A percentile compares a stretch with the other conserved stretches of the same genome.
These are phyloP conservation scores for Pelargonium nanum DNA, from an alignment of 345 rosid genomes.

Conservation along the genomic window DNA sequence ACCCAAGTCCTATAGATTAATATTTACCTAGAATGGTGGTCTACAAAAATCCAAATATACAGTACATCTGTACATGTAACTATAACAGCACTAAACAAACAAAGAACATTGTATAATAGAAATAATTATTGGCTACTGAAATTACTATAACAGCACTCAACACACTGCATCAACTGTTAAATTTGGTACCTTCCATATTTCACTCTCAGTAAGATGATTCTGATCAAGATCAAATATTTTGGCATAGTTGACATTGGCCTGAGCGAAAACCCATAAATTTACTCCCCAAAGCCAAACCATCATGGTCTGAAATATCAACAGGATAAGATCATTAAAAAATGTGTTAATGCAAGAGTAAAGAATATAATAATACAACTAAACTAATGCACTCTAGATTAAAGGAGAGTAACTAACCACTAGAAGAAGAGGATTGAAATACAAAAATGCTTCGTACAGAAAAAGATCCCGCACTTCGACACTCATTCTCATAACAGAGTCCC, in stretches of 20 bases:
- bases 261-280: slow-evolving; percentile 76
- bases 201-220: slow-evolving; percentile 76
- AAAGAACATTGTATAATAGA: too few relatives aligned
- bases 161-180: neutral
- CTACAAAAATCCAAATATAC: too few relatives aligned
- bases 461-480: slow-evolving; percentile 69
- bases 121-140: too few relatives aligned
- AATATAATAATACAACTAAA: neutral
- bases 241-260: slow-evolving; percentile 67
- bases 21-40: too few relatives aligned
- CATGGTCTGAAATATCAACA: slow-evolving; percentile 50
- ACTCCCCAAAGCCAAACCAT: slow-evolving; percentile 99
- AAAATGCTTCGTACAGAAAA: slow-evolving; percentile 83
- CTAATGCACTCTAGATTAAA: neutral
- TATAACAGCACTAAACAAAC: too few relatives aligned
- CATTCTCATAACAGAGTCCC: slow-evolving; percentile 96
- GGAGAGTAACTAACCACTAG: slow-evolving; percentile 57
- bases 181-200: slow-evolving; percentile 83
- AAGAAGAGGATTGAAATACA: slow-evolving; percentile 96
- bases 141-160: too few relatives aligned
- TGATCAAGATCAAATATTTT: slow-evolving; percentile 74
- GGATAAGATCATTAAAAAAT: slow-evolving; percentile 5
- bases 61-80: too few relatives aligned
- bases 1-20: neutral
- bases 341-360: slow-evolving; percentile 4